Evolutionary conservation across 1,284 basidiomycete genomes (phyloP), one percentile per base, ranked within the genome.

Genomic region (Phellopilus nigrolimitatus): DNA sequence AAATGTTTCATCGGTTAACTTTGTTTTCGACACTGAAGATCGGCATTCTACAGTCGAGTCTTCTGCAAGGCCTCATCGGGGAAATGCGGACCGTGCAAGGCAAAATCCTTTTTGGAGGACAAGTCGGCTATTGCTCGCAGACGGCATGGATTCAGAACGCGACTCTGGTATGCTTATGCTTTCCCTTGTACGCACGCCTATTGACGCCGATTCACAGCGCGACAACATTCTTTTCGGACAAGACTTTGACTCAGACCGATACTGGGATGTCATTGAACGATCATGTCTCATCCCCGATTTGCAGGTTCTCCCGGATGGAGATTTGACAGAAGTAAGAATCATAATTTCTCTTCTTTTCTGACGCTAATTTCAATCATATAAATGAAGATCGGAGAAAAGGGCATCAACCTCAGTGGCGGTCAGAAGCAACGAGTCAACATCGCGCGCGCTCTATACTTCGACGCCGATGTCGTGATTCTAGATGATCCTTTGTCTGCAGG

Each of bases 121-220:
- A 73, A 6, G 76, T 93, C 1, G 84, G 80, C 0, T 95, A 93
- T 68, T 92, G 88, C 63, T 80, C 90, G 3, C 91, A 93, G 65
- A 81, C 74, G 21, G 86, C 91, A 1, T 95, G 92, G 91, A 94
- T 95, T 49, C 91, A 93, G 64, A 91, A 89, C 61, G 82, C 84
- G 0, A 80, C 84, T 2, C 59, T 92, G 57, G 82, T 85, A 47
- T 58, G 79, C 59, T 65, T 51, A 61, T 66, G 22, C 45, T 64
- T 2, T 6, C 21, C n/a, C 25, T 28, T 21, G 19, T 37, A n/a
- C 2, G n/a, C 3, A 15, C 7, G 34, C n/a, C 17, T 0, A 21
- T 34, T 17, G 43, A 17, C 9, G 8, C 31, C 4, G 7, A 3
- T 30, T 37, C n/a, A 8, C 13, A 56, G 84, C 67, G 82, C 61